phyloP scores from a whole-genome alignment of 768 basidiomycete genomes.

The Dentipellis fragilis region DNA sequence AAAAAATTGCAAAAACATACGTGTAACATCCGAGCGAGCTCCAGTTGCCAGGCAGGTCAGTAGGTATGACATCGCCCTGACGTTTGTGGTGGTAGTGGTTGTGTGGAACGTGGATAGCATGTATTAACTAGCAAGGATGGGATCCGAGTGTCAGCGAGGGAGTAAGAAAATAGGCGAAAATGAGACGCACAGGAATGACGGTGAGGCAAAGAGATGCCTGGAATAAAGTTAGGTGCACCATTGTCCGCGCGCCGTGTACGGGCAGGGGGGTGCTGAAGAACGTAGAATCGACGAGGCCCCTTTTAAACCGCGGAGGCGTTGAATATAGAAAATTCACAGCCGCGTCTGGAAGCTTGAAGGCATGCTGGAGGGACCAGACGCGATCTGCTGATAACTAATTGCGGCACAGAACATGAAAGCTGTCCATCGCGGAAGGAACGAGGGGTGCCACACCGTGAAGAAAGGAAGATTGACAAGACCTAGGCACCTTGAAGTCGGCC shows the following conservation, averaged over 20 bases:
- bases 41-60: constrained; percentile 47
- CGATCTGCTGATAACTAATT: background rate
- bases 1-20: constrained; percentile 25
- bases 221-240: constrained; percentile 4
- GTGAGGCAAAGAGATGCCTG: constrained; percentile 23
- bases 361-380: background rate
- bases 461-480: background rate
- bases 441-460: background rate
- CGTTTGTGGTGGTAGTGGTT: constrained; percentile 2
- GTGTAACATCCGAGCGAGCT: constrained; percentile 50
- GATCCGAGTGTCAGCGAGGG: background rate
- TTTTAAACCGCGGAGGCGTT: background rate
- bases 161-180: background rate
- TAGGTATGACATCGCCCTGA: constrained; percentile 22
- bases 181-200: constrained; percentile 28
- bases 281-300: background rate
- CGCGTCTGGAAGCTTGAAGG: no score
- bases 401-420: no score
- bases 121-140: background rate
- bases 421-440: background rate
- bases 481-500: background rate
- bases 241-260: background rate
- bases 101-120: background rate
- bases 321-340: background rate
- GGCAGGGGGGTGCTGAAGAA: background rate